Evolutionary conservation across 352 stramenopile species (phyloP).

Genomic region (Phytophthora cryptogea): DNA sequence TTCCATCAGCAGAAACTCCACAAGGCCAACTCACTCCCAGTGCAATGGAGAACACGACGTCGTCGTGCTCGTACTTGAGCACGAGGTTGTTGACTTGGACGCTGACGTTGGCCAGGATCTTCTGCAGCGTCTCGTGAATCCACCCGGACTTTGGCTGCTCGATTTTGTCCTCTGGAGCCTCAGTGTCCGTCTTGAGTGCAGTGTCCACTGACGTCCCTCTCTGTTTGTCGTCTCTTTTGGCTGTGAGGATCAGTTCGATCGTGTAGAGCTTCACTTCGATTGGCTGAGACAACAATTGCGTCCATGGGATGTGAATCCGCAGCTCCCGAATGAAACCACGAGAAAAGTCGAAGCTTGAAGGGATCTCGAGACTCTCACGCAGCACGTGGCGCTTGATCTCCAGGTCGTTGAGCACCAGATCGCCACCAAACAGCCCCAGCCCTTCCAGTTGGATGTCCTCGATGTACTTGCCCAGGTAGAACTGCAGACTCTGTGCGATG

Average conservation of each 20-base stretch:
- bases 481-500: constrained; percentile 88
- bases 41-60: constrained; percentile 84
- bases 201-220: constrained; percentile 2
- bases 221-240: constrained; percentile 38
- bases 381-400: constrained; percentile 90
- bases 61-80: constrained; percentile 88
- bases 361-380: constrained; percentile 85
- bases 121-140: constrained; percentile 79
- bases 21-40: constrained; percentile 61
- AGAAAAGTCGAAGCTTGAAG: constrained; percentile 87
- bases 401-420: constrained; percentile 88
- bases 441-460: constrained; percentile 88
- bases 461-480: constrained; percentile 91
- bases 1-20: not conserved
- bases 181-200: not conserved
- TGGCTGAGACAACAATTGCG: constrained; percentile 82
- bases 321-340: constrained; percentile 87
- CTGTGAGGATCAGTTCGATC: constrained; percentile 86
- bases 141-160: constrained; percentile 83
- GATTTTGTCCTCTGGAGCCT: constrained; percentile 44
- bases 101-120: constrained; percentile 82
- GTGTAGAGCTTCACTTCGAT: constrained; percentile 91
- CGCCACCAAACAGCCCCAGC: constrained; percentile 81
- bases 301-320: constrained; percentile 90
- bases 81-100: constrained; percentile 90